Conservation (phyloP, 805 yeast genomes). For the Jamesozyma hellenica region DNA sequence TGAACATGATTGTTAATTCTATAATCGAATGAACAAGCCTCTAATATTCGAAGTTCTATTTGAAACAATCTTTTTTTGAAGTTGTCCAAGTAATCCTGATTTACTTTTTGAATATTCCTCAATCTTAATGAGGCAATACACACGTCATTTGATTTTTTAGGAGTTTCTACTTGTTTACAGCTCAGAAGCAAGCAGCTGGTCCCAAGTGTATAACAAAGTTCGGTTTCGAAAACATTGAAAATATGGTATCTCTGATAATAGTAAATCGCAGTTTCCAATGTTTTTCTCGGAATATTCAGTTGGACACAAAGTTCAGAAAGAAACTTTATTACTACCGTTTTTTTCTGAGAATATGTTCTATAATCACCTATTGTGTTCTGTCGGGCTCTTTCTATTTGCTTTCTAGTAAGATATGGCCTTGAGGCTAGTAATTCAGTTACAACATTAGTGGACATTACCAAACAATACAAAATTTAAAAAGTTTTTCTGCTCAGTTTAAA, state of each 20-base stretch:
- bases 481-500: too few species aligned
- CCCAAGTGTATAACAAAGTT: constrained; percentile 52
- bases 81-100: constrained; percentile 36
- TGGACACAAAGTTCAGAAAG: constrained; percentile 42
- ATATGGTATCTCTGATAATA: constrained; percentile 64
- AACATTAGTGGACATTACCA: constrained; percentile 12
- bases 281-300: constrained; percentile 58
- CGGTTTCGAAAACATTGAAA: constrained; percentile 49
- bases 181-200: constrained; percentile 61
- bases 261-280: constrained; percentile 60
- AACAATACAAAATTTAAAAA: too few species aligned
- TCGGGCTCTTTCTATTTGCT: constrained; percentile 45
- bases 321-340: constrained; percentile 44
- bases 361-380: constrained; percentile 41
- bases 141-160: constrained; percentile 61
- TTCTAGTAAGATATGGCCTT: constrained; percentile 50
- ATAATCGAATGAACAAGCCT: constrained; percentile 72
- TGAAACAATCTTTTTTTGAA: constrained; percentile 48
- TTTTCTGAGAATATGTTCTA: constrained; percentile 41
- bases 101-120: constrained; percentile 21
- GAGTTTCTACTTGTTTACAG: constrained; percentile 72
- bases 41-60: constrained; percentile 64
- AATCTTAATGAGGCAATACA: constrained; percentile 32
- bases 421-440: constrained; percentile 32
- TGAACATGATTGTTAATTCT: constrained; percentile 41